Evolutionary conservation across 192 early-diverging fungal species (phyloP).

Genomic region (Gaertneriomyces sp.): DNA sequence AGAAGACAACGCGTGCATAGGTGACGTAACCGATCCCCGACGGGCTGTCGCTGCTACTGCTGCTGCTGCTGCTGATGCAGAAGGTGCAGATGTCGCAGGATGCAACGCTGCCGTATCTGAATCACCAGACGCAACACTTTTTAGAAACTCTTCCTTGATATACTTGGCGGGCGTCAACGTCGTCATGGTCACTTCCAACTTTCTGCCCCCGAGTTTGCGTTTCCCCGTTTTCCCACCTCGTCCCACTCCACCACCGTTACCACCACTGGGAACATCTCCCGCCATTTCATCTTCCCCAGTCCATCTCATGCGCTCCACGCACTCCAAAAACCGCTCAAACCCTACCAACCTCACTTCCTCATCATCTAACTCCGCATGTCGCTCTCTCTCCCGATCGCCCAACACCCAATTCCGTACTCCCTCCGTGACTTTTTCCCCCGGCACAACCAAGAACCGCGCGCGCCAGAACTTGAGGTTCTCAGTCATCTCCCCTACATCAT

Average conservation of each 20-base stretch:
- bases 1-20: neutral
- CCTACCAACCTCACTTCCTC: constrained; percentile 84
- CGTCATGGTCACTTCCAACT: constrained; percentile 31
- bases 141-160: constrained; percentile 37
- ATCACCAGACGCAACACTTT: neutral
- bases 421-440: constrained; percentile 60
- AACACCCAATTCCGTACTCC: constrained; percentile 44
- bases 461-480: constrained; percentile 83
- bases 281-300: constrained; percentile 37
- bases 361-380: constrained; percentile 57
- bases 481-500: constrained; percentile 52
- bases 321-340: constrained; percentile 83
- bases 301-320: constrained; percentile 65
- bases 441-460: constrained; percentile 85
- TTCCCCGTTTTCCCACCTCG: constrained; percentile 8
- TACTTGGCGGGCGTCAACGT: constrained; percentile 33
- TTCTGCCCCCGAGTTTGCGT: constrained; percentile 2
- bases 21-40: no score
- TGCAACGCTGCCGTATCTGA: neutral
- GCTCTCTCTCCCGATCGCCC: constrained; percentile 33
- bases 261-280: neutral
- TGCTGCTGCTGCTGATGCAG: no score
- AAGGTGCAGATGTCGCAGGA: no score
- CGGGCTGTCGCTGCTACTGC: no score
- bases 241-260: neutral